Conservation (phyloP, 441 rosid species). For the Macaranga tanarius region DNA sequence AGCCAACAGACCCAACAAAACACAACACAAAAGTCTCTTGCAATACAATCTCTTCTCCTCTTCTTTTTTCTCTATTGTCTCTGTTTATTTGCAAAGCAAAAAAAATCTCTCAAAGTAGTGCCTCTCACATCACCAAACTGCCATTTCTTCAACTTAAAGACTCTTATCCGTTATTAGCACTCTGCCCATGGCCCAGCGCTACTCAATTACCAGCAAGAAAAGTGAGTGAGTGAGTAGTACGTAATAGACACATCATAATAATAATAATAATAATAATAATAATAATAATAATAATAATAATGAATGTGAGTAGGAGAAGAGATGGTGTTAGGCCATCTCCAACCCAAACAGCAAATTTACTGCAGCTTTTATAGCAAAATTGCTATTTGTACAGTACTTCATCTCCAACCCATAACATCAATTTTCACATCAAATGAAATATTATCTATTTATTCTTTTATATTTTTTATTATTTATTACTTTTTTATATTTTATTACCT, state of each 20-base stretch:
- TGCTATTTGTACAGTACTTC: no score
- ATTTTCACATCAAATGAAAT: no score
- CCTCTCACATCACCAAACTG: conserved; percentile 26
- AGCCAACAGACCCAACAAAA: neutral
- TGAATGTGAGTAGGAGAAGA: conserved; percentile 50
- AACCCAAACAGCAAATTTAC: no score
- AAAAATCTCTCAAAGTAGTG: conserved; percentile 14
- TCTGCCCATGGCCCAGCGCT: conserved; percentile 23
- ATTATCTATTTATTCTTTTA: no score
- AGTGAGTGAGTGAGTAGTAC: neutral
- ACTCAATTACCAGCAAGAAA: conserved; percentile 20
- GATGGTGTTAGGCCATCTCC: no score
- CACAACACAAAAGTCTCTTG: no score
- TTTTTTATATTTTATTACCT: no score
- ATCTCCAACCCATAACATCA: no score
- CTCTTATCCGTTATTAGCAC: conserved; percentile 28
- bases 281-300: conserved; percentile 17
- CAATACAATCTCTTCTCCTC: neutral
- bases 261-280: no score
- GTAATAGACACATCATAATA: neutral
- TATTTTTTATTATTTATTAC: no score
- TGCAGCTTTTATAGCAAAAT: no score
- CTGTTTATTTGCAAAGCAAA: conserved; percentile 15
- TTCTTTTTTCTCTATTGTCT: conserved; percentile 8
- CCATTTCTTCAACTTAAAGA: conserved; percentile 43